These are phyloP conservation scores for Curvularia lunata DNA, from an alignment of 2,329 filamentous ascomycete species.

Conservation along the genomic window DNA sequence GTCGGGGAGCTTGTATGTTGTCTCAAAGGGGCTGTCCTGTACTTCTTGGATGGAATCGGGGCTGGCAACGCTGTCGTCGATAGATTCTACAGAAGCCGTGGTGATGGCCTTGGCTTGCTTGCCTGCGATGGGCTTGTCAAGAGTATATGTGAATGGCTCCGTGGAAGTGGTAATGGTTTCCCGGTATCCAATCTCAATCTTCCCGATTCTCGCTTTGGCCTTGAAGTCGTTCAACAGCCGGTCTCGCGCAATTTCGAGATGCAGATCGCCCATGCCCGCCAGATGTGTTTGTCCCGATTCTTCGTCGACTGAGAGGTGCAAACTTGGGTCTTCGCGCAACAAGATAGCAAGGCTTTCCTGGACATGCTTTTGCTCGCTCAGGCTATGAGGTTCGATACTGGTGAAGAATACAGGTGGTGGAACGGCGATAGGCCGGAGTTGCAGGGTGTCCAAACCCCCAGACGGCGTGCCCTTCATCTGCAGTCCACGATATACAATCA, in stretches of 20 bases:
- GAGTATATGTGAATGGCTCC: constrained; percentile 64
- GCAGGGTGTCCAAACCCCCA: constrained; percentile 72
- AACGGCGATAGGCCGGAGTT: constrained; percentile 85
- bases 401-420: constrained; percentile 96
- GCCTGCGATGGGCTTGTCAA: constrained; percentile 81
- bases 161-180: constrained; percentile 73
- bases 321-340: constrained; percentile 88
- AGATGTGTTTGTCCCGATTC: constrained; percentile 93
- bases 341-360: constrained; percentile 77
- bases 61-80: constrained; percentile 47
- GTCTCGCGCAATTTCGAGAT: constrained; percentile 91
- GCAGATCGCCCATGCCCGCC: constrained; percentile 94
- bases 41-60: constrained; percentile 36
- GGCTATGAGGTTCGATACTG: constrained; percentile 82
- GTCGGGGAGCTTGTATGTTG: constrained; percentile 55
- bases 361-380: constrained; percentile 80
- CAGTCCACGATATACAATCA: constrained; percentile 73
- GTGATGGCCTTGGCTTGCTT: constrained; percentile 80
- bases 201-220: constrained; percentile 81
- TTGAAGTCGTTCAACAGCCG: constrained; percentile 89
- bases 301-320: constrained; percentile 82
- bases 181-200: constrained; percentile 94
- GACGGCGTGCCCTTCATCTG: constrained; percentile 69
- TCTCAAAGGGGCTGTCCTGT: constrained; percentile 37
- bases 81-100: constrained; percentile 69